Evolutionary conservation across 768 basidiomycete species (phyloP).

Genomic region (Auriscalpium orientale): DNA sequence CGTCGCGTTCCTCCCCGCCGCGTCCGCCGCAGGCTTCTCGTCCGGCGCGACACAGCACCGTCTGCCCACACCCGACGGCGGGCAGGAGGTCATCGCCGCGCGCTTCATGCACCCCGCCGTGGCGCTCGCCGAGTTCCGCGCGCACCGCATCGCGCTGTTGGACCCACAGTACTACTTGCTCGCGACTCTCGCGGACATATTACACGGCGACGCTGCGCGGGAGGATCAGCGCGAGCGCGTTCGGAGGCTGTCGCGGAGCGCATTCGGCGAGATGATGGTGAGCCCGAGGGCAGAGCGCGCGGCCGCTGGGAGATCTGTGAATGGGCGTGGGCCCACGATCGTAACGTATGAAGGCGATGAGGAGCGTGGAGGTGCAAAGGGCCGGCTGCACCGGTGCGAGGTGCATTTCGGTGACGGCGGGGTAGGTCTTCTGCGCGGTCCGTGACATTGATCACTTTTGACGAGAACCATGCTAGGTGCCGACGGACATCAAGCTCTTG

Average conservation of each 20-base stretch:
- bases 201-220: constrained; percentile 36
- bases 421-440: constrained; percentile 31
- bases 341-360: constrained; percentile 70
- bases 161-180: constrained; percentile 73
- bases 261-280: constrained; percentile 57
- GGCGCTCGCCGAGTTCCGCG: constrained; percentile 45
- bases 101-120: constrained; percentile 53
- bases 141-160: constrained; percentile 51
- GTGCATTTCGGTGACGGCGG: constrained; percentile 41
- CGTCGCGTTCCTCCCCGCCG: constrained; percentile 48
- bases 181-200: constrained; percentile 47
- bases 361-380: constrained; percentile 49
- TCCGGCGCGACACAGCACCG: constrained; percentile 49
- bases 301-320: constrained; percentile 20
- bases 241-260: constrained; percentile 38
- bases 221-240: constrained; percentile 39
- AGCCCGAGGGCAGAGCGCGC: constrained; percentile 38
- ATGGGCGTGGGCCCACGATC: constrained; percentile 34
- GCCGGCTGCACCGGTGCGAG: constrained; percentile 51
- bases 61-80: constrained; percentile 62
- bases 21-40: constrained; percentile 39
- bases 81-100: constrained; percentile 60
- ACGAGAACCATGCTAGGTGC: constrained; percentile 28
- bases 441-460: background rate
- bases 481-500: constrained; percentile 42